phyloP scores from a whole-genome alignment of 2,329 filamentous ascomycete genomes.

The Fusarium hostae region DNA sequence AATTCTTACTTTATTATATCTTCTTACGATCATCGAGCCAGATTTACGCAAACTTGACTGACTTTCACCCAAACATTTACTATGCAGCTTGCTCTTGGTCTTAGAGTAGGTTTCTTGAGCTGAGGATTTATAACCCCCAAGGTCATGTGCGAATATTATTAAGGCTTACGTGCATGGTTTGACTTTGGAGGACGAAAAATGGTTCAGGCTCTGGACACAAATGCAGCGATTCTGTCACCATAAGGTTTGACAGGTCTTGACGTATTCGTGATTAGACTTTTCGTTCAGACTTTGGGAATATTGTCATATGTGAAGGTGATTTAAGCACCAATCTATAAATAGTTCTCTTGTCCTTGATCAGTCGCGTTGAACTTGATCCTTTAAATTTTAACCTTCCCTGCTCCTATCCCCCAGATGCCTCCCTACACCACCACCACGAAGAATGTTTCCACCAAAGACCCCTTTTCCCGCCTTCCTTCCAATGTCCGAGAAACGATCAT shows the following conservation, averaged over 20 bases:
- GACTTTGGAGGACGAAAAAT: background rate
- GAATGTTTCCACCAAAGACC: background rate
- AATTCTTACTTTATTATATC: no score
- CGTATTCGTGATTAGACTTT: background rate
- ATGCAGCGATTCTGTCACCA: no score
- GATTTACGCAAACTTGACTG: no score
- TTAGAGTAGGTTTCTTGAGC: no score
- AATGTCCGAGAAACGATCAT: background rate
- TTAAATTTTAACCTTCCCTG: background rate
- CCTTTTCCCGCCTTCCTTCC: background rate
- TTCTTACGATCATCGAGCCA: fast-evolving
- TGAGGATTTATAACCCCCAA: no score
- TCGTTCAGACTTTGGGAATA: background rate
- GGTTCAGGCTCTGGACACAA: background rate
- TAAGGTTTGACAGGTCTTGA: background rate
- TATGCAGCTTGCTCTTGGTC: no score
- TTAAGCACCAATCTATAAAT: fast-evolving
- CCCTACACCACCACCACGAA: background rate
- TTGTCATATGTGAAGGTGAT: fast-evolving
- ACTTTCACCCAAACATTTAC: no score
- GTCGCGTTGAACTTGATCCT: background rate
- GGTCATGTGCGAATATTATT: no score
- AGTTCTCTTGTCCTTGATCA: fast-evolving
- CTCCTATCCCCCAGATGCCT: background rate
- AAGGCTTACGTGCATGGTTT: no score